Conservation (phyloP, 2,329 filamentous ascomycete genomes). For the Amesomyces nigricolor region DNA sequence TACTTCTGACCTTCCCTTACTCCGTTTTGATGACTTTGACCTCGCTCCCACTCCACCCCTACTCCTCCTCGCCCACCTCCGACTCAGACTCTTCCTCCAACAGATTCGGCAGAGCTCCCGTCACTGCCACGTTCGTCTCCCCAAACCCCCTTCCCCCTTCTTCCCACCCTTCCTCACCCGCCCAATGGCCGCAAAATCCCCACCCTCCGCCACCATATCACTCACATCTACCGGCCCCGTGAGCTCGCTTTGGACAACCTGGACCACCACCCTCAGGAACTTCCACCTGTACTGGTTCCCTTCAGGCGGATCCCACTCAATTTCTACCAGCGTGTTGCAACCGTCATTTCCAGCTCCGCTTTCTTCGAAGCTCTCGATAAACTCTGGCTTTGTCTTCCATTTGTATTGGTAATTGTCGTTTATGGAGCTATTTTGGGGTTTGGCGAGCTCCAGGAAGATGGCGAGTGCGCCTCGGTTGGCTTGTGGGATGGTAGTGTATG, state of each 20-base stretch:
- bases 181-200: background rate
- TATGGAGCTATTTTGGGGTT: slow-evolving; percentile 9
- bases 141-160: background rate
- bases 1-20: background rate
- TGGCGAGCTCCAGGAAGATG: slow-evolving; percentile 8
- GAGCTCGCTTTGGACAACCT: slow-evolving; percentile 13
- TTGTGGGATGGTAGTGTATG: slow-evolving; percentile 7
- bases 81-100: slow-evolving; percentile 2
- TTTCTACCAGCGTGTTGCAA: background rate
- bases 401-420: slow-evolving; percentile 14
- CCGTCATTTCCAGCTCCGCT: background rate
- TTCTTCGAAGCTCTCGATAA: background rate
- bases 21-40: background rate
- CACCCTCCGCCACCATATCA: slow-evolving; percentile 19
- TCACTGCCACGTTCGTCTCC: background rate
- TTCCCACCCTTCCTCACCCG: background rate
- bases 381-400: background rate
- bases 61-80: slow-evolving; percentile 11
- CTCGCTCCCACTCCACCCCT: background rate
- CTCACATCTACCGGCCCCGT: slow-evolving; percentile 20
- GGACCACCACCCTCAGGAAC: slow-evolving; percentile 16
- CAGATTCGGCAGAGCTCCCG: background rate
- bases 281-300: slow-evolving; percentile 10
- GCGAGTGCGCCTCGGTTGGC: slow-evolving; percentile 16
- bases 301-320: slow-evolving; percentile 11